A percentile compares a stretch with the other conserved stretches of the same genome.
These are phyloP conservation scores for Colletotrichum sp. DNA, from an alignment of 2,329 filamentous ascomycete species.

Conservation along the genomic window DNA sequence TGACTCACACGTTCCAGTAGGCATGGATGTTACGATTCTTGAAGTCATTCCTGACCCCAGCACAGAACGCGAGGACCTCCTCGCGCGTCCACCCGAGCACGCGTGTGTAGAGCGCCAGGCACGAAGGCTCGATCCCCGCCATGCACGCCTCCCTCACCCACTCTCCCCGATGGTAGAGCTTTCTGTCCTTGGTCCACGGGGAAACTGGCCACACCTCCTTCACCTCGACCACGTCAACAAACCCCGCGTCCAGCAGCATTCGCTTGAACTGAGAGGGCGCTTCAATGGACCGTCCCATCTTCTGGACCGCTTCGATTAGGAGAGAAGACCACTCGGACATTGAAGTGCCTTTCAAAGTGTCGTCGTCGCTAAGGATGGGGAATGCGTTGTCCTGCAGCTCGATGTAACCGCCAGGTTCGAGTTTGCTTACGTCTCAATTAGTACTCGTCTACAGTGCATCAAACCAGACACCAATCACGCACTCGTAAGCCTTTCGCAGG, in stretches of 20 bases:
- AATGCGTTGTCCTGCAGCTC: neutral
- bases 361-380: neutral
- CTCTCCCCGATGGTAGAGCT: constrained; percentile 53
- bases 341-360: neutral
- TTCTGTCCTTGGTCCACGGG: constrained; percentile 52
- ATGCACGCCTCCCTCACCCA: constrained; percentile 32
- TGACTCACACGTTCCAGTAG: constrained; percentile 42
- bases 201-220: constrained; percentile 55
- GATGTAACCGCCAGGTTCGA: neutral
- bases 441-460: neutral
- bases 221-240: constrained; percentile 48
- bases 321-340: neutral
- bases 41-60: constrained; percentile 36
- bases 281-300: neutral
- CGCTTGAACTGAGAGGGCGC: constrained; percentile 30
- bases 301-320: neutral
- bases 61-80: constrained; percentile 37
- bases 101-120: constrained; percentile 37
- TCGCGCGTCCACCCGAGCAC: constrained; percentile 34
- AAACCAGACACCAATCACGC: neutral
- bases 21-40: constrained; percentile 37
- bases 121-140: constrained; percentile 35
- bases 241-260: constrained; percentile 49
- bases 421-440: neutral
- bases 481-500: constrained; percentile 49